A percentile compares a stretch with the other conserved stretches of the same genome.
These are phyloP conservation scores for Desmodesmus armatus DNA, from an alignment of 139 green algal species.

Conservation along the genomic window DNA sequence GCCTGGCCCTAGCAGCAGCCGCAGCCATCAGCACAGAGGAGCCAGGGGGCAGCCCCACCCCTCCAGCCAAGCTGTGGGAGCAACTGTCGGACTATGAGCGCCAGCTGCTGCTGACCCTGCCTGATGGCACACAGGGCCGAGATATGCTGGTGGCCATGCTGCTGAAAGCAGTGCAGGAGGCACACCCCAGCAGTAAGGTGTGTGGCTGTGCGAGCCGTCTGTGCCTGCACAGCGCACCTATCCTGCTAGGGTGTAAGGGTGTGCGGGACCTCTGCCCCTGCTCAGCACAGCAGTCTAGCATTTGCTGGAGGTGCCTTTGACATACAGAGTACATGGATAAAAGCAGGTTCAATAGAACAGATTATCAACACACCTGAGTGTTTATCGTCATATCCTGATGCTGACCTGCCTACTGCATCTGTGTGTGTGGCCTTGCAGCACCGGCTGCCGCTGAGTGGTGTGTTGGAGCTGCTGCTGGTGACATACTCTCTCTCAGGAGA, in stretches of 20 bases:
- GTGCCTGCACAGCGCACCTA: too few relatives aligned
- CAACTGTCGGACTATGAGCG: conserved; percentile 51
- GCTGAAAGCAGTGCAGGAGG: conserved; percentile 42
- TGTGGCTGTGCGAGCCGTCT: too few relatives aligned
- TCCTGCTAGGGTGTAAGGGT: too few relatives aligned
- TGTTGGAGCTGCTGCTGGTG: conserved; percentile 52
- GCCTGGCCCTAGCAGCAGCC: conserved; percentile 59
- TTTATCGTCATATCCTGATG: too few relatives aligned
- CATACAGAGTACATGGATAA: too few relatives aligned
- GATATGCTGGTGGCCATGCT: conserved; percentile 43
- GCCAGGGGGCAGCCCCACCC: not conserved
- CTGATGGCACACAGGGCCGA: conserved; percentile 1
- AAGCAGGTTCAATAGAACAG: too few relatives aligned
- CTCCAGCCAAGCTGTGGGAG: too few relatives aligned
- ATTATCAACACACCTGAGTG: too few relatives aligned
- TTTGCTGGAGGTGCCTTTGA: too few relatives aligned
- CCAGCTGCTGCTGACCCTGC: conserved; percentile 48
- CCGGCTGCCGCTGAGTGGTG: conserved; percentile 43
- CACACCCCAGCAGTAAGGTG: too few relatives aligned
- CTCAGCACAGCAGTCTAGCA: not conserved
- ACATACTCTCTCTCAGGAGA: conserved; percentile 57
- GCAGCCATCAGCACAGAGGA: conserved; percentile 31
- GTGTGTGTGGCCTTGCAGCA: conserved; percentile 18
- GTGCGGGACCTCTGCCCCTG: too few relatives aligned
- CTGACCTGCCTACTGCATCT: too few relatives aligned